phyloP scores from a whole-genome alignment of 2,329 filamentous ascomycete genomes.

The Diaporthe capsici region DNA sequence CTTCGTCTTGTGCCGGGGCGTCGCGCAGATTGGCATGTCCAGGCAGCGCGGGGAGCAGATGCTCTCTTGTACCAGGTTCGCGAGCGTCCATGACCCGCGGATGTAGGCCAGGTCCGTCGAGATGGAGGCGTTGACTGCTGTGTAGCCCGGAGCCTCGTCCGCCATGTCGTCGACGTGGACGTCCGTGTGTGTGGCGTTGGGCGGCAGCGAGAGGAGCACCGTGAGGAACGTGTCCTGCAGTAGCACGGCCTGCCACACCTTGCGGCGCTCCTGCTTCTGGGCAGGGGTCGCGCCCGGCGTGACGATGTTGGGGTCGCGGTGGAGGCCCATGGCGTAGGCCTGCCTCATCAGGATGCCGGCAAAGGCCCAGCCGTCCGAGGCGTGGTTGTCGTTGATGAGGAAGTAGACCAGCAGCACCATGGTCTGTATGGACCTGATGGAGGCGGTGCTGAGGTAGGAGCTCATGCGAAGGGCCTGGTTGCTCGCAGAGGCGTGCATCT shows the following conservation, averaged over 20 bases:
- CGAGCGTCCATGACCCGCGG: conserved; percentile 82
- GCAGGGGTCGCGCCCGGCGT: conserved; percentile 75
- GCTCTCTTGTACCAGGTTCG: conserved; percentile 82
- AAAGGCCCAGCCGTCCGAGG: conserved; percentile 86
- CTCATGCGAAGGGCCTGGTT: conserved; percentile 83
- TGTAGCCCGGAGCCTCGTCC: conserved; percentile 65
- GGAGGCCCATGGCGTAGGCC: conserved; percentile 85
- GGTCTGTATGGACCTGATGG: conserved; percentile 80
- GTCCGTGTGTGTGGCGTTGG: conserved; percentile 84
- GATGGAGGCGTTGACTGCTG: conserved; percentile 68
- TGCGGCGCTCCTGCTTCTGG: conserved; percentile 84
- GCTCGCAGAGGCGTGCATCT: conserved; percentile 85
- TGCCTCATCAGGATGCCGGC: conserved; percentile 83
- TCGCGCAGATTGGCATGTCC: conserved; percentile 78
- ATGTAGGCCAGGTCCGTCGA: conserved; percentile 80
- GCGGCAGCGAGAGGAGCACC: conserved; percentile 82
- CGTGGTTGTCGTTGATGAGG: conserved; percentile 88
- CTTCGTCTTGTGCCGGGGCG: conserved; percentile 77
- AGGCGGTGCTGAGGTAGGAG: conserved; percentile 82
- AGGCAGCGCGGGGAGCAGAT: conserved; percentile 83
- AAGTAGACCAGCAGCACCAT: conserved; percentile 90
- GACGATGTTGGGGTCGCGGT: conserved; percentile 83
- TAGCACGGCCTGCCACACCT: conserved; percentile 86
- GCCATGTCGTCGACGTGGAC: conserved; percentile 81
- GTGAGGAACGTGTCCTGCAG: conserved; percentile 87